A percentile compares a stretch with the other conserved stretches of the same genome.
These are phyloP conservation scores for Macrotyloma uniflorum DNA, from an alignment of 306 rosid genomes.

Conservation along the genomic window DNA sequence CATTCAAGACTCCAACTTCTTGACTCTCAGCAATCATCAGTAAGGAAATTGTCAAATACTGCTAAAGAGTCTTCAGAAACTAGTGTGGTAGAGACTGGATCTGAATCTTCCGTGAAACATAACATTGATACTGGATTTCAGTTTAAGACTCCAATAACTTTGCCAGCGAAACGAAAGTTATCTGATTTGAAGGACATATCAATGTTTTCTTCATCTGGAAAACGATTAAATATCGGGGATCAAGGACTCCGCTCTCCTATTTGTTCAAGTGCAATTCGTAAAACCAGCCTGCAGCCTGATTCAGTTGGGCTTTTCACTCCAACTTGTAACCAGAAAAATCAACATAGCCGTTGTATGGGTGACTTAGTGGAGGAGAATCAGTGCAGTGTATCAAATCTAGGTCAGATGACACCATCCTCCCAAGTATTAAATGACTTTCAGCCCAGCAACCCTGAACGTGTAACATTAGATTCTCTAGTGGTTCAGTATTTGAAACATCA, in stretches of 20 bases:
- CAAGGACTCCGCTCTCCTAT: constrained; percentile 82
- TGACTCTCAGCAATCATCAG: constrained; percentile 54
- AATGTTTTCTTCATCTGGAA: constrained; percentile 58
- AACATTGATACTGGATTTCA: constrained; percentile 66
- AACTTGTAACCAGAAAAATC: constrained; percentile 55
- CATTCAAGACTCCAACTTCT: constrained; percentile 57
- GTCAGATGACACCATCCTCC: constrained; percentile 61
- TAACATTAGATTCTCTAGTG: constrained; percentile 85
- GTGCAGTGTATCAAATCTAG: constrained; percentile 45
- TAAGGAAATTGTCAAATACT: constrained; percentile 48
- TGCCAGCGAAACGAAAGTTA: constrained; percentile 78
- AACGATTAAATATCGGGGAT: constrained; percentile 70
- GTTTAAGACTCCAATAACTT: constrained; percentile 66
- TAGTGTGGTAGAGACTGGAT: constrained; percentile 49
- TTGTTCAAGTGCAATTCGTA: constrained; percentile 59
- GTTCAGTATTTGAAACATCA: constrained; percentile 96
- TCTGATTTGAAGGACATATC: constrained; percentile 74
- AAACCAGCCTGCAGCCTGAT: constrained; percentile 58
- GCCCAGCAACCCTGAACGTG: constrained; percentile 73
- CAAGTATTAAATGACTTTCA: constrained; percentile 68
- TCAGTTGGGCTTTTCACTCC: constrained; percentile 66
- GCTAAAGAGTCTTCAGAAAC: constrained; percentile 59
- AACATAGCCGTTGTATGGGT: constrained; percentile 53
- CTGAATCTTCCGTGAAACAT: constrained; percentile 52
- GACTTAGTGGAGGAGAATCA: constrained; percentile 74